A percentile compares a stretch with the other conserved stretches of the same genome.
These are phyloP conservation scores for Angophora floribunda DNA, from an alignment of 345 rosid genomes.

Conservation along the genomic window DNA sequence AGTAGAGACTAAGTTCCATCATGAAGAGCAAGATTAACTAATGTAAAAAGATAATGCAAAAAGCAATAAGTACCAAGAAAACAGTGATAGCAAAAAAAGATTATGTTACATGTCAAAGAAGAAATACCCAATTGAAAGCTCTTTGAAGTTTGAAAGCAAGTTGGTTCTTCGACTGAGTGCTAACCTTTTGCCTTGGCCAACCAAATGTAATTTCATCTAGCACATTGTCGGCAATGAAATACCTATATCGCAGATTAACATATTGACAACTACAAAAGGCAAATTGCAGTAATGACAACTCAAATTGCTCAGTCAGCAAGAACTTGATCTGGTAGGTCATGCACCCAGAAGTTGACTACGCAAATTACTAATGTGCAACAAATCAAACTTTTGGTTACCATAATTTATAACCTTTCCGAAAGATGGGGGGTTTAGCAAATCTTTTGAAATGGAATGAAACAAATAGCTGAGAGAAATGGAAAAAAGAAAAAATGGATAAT, in stretches of 20 bases:
- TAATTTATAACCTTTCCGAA: not conserved
- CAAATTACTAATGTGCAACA: not conserved
- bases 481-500: not conserved
- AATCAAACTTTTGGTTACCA: not conserved
- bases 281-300: not conserved
- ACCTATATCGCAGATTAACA: conserved; percentile 21
- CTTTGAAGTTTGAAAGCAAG: conserved; percentile 69
- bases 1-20: not conserved
- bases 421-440: not conserved
- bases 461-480: not conserved
- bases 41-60: not conserved
- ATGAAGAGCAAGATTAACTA: not conserved
- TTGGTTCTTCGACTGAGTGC: conserved; percentile 47
- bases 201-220: conserved; percentile 88
- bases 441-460: not conserved
- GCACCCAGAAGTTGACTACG: not conserved
- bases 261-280: not conserved
- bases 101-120: conserved; percentile 1
- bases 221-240: conserved; percentile 78
- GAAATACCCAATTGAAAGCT: conserved; percentile 77
- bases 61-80: not conserved
- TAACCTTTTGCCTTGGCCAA: conserved; percentile 80
- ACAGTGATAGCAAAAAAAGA: not conserved
- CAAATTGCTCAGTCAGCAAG: not conserved
- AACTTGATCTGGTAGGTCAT: not conserved